These are phyloP conservation scores for Colletotrichum tabaci DNA, from an alignment of 2,329 filamentous ascomycete genomes.

Conservation along the genomic window DNA sequence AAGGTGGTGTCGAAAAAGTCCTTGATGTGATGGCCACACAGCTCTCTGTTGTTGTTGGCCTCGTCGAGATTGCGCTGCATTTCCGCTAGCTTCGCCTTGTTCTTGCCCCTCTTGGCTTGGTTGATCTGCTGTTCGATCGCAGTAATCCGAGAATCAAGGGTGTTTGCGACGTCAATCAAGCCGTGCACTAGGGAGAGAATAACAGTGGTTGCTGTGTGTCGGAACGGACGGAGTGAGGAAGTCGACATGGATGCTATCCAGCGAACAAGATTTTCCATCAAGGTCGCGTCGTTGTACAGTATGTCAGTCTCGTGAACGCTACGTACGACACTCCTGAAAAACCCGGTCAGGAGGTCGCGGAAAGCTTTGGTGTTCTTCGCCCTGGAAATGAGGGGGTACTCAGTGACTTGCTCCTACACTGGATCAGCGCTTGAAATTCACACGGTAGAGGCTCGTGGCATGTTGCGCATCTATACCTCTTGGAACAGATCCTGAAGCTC, in stretches of 20 bases:
- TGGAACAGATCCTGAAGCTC: slow-evolving; percentile 94
- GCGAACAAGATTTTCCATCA: slow-evolving; percentile 90
- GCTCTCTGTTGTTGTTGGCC: slow-evolving; percentile 77
- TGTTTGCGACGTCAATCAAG: slow-evolving; percentile 80
- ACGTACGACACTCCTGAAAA: slow-evolving; percentile 83
- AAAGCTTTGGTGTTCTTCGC: slow-evolving; percentile 84
- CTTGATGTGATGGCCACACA: slow-evolving; percentile 79
- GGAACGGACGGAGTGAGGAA: slow-evolving; percentile 87
- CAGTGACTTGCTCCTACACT: slow-evolving; percentile 79
- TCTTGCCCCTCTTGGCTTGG: slow-evolving; percentile 79
- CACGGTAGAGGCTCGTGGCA: background rate
- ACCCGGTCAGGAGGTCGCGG: slow-evolving; percentile 81
- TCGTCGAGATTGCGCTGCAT: slow-evolving; percentile 81
- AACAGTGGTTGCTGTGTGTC: slow-evolving; percentile 92
- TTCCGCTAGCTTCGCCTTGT: slow-evolving; percentile 82
- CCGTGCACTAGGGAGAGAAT: slow-evolving; percentile 84
- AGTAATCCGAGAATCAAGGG: slow-evolving; percentile 79
- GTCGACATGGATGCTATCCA: slow-evolving; percentile 96
- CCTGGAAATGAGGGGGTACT: slow-evolving; percentile 92
- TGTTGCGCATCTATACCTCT: slow-evolving; percentile 66
- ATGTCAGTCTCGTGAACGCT: slow-evolving; percentile 86
- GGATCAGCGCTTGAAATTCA: slow-evolving; percentile 47
- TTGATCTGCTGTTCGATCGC: slow-evolving; percentile 85
- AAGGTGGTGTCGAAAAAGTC: slow-evolving; percentile 95
- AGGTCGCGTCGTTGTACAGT: slow-evolving; percentile 81